Percentiles rank a stretch among this genome's conserved stretches.
These are phyloP conservation scores for Hypoxylon perforatum DNA, from an alignment of 495 filamentous ascomycete genomes.

Conservation along the genomic window DNA sequence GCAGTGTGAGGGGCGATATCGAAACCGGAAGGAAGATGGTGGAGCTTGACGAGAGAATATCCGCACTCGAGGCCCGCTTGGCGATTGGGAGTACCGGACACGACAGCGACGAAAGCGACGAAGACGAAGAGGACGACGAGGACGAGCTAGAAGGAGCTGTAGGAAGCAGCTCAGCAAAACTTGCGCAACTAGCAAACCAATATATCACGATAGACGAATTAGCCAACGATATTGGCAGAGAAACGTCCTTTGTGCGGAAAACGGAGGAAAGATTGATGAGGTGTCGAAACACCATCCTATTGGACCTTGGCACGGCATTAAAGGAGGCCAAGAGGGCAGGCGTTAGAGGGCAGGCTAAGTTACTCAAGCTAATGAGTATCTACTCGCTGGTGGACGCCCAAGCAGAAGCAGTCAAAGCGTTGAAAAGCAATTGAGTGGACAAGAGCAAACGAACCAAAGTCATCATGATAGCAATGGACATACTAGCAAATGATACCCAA, in stretches of 20 bases:
- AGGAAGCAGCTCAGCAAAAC: conserved; percentile 55
- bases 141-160: conserved; percentile 46
- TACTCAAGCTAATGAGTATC: conserved; percentile 77
- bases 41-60: conserved; percentile 74
- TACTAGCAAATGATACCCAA: conserved; percentile 48
- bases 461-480: not conserved
- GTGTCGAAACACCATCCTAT: conserved; percentile 76
- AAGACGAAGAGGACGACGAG: conserved; percentile 48
- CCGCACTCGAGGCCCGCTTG: conserved; percentile 79
- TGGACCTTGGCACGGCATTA: conserved; percentile 83
- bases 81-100: conserved; percentile 51
- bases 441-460: not conserved
- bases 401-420: conserved; percentile 75
- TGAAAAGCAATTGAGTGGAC: conserved; percentile 61
- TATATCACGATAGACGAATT: conserved; percentile 55
- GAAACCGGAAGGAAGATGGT: conserved; percentile 73
- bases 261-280: conserved; percentile 64
- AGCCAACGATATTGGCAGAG: conserved; percentile 54
- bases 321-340: conserved; percentile 73
- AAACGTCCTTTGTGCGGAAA: conserved; percentile 58
- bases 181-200: conserved; percentile 56
- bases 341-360: conserved; percentile 62
- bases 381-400: conserved; percentile 83
- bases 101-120: conserved; percentile 47
- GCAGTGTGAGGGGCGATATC: conserved; percentile 51